Percentiles rank a stretch among this genome's conserved stretches.
Evolutionary conservation across 164 flowering plant genomes (phyloP).

Genomic region (Echeveria elegans): DNA sequence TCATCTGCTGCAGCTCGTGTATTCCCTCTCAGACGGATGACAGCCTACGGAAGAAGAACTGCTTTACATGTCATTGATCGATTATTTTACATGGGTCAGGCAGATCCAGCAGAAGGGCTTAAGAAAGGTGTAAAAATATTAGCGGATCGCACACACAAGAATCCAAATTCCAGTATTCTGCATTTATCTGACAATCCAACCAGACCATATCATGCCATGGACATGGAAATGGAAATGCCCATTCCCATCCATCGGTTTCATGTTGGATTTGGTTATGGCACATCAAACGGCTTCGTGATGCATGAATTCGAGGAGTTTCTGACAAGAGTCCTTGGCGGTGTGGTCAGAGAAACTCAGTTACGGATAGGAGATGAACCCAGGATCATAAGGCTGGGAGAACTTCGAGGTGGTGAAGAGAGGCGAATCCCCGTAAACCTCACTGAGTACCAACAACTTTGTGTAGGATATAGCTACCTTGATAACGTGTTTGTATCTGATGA

Average conservation of each 20-base stretch:
- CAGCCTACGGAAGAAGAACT: constrained; percentile 64
- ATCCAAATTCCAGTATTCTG: constrained; percentile 51
- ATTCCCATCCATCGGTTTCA: constrained; percentile 57
- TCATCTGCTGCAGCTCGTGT: constrained; percentile 69
- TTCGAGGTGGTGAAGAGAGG: constrained; percentile 78
- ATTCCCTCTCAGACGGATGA: constrained; percentile 78
- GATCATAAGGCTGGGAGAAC: constrained; percentile 51
- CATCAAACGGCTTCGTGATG: constrained; percentile 55
- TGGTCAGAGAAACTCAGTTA: constrained; percentile 49
- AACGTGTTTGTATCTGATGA: constrained; percentile 40
- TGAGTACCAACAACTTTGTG: constrained; percentile 15
- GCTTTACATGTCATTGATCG: constrained; percentile 85
- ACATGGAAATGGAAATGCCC: constrained; percentile 22
- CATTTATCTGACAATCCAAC: constrained; percentile 68
- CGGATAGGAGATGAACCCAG: constrained; percentile 50
- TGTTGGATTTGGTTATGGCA: constrained; percentile 60
- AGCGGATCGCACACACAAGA: constrained; percentile 55
- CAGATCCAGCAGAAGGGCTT: constrained; percentile 69
- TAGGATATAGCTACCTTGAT: constrained; percentile 65
- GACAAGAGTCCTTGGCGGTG: constrained; percentile 50
- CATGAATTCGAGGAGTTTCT: constrained; percentile 76
- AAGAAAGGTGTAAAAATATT: constrained; percentile 67
- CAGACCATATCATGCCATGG: constrained; percentile 31
- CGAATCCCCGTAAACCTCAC: constrained; percentile 37
- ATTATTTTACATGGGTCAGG: constrained; percentile 57